Conservation (phyloP, 2,329 filamentous ascomycete genomes). For the Trichoderma hamatum region DNA sequence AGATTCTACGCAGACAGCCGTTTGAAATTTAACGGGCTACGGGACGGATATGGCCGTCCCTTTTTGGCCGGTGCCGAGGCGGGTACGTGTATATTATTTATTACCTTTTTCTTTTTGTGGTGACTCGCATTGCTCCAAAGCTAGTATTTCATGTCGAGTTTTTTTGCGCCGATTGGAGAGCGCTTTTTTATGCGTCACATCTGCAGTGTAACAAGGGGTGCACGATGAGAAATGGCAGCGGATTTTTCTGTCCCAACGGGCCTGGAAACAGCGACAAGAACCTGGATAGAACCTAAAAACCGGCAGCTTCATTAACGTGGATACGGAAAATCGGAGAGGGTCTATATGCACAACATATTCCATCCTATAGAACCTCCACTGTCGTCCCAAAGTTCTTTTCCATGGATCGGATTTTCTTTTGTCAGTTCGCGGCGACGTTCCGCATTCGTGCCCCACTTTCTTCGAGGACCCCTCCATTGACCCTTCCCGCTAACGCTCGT, state of each 20-base stretch:
- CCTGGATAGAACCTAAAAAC: not conserved
- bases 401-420: not conserved
- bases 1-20: not conserved
- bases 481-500: slow-evolving; percentile 24
- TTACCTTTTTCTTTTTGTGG: not conserved
- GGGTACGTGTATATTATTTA: not conserved
- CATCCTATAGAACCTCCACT: not conserved
- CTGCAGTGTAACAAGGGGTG: not conserved
- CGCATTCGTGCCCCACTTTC: slow-evolving; percentile 14
- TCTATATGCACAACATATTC: not conserved
- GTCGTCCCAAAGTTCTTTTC: not conserved
- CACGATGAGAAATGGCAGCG: not conserved
- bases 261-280: not conserved
- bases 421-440: not conserved
- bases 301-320: not conserved
- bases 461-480: slow-evolving; percentile 25
- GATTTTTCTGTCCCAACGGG: not conserved
- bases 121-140: not conserved
- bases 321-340: not conserved
- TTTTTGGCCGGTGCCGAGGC: not conserved
- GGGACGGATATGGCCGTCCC: slow-evolving; percentile 12
- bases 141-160: not conserved
- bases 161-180: not conserved
- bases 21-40: not conserved
- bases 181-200: not conserved